Conservation (phyloP, 2,329 filamentous ascomycete genomes). For the Xylaria sp. region DNA sequence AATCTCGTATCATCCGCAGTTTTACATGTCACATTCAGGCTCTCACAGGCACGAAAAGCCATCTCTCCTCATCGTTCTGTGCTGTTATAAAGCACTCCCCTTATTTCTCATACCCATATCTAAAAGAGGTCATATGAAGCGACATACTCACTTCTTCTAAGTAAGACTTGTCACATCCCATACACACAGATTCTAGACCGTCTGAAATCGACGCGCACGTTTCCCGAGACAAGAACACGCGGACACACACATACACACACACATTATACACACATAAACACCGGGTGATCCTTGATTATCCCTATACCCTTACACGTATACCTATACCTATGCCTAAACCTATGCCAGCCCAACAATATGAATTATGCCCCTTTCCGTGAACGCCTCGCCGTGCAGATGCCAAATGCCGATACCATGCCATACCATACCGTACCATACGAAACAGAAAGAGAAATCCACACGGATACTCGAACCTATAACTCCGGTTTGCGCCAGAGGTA, state of each 20-base stretch:
- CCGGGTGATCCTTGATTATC: constrained; percentile 25
- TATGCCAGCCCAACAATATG: constrained; percentile 26
- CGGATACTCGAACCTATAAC: neutral
- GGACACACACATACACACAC: neutral
- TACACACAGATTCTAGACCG: neutral
- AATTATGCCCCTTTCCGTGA: constrained; percentile 21
- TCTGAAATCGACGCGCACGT: neutral
- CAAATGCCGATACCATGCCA: constrained; percentile 31
- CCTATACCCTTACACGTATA: constrained; percentile 14
- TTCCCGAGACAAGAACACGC: constrained; percentile 11
- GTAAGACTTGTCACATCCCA: neutral
- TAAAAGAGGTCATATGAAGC: neutral
- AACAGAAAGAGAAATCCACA: constrained; percentile 13
- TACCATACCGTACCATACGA: constrained; percentile 11
- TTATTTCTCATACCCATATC: neutral
- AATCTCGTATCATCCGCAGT: no score
- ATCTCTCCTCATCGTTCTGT: neutral
- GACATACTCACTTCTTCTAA: neutral
- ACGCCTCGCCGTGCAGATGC: constrained; percentile 35
- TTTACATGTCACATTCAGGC: neutral
- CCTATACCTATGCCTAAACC: constrained; percentile 15
- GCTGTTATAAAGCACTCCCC: neutral
- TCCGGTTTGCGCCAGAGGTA: neutral
- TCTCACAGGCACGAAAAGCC: neutral
- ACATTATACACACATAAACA: no score